Base-by-base conservation (phyloP, 1,284 basidiomycete species). In the Volvariella surrecta region DNA sequence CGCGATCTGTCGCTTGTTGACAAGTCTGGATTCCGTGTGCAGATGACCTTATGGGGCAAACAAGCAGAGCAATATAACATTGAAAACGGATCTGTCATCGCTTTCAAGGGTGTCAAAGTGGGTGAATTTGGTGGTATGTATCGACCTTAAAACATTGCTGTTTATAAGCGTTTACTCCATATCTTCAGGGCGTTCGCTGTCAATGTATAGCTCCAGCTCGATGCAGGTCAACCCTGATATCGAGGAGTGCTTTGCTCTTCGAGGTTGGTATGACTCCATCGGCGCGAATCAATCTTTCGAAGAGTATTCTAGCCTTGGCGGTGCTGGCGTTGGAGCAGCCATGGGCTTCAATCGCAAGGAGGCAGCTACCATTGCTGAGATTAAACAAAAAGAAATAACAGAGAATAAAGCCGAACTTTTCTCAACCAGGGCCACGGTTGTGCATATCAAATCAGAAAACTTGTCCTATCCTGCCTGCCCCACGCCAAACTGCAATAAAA, bases 31-130 rank as follows among this genome's bases (percentile, higher is more conserved):
- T 91, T 73, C 59, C 81, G 82, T 24, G 83, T 95, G 30, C 79
- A 89, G 21, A 62, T 98, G 51, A 99, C 96, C 2, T 69, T 99
- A 4, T 99, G 96, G 95, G 96, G 95, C 21, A 93, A 89, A 60
- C 86, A 89, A 59, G 96, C 95, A 1, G 93, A 98, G 58, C 76
- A 76, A 38, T 99, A 85, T 59, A 61, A 64, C 11, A 61, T 78
- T 32, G 70, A 76, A 21, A 56, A 59, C 42, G 52, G 50, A 43
- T 79, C 89, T 8, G 79, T 96, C 16, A 74, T 93, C 48, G 95
- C 94, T 2, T 92, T 96, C 75, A 97, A 96, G 67, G 89, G 91
- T 17, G 90, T 92, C 55, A 94, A 88, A 64, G 91, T 99, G 32
- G 83, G 91, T 32, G 95, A 98, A 54, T 99, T 90, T 60, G 88